Evolutionary conservation across 2,329 filamentous ascomycete species (phyloP).

Genomic region (Cladophialophora exuberans): DNA sequence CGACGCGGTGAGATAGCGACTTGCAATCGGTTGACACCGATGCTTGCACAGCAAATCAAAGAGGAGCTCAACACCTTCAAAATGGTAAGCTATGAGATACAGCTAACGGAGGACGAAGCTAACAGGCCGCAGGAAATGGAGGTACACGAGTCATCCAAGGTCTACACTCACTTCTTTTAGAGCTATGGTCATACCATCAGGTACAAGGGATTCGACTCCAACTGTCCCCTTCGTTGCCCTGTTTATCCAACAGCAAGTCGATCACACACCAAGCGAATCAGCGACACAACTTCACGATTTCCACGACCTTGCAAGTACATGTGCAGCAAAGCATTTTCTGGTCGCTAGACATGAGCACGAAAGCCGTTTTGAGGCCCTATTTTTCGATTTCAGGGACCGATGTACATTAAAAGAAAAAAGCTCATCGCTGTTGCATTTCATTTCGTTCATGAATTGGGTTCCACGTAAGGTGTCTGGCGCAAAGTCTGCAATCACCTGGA

Average conservation of each 20-base stretch:
- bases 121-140: constrained; percentile 84
- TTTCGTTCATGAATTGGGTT: constrained; percentile 27
- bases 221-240: constrained; percentile 4
- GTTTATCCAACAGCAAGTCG: constrained; percentile 6
- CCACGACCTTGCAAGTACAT: constrained; percentile 30
- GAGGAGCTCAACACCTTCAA: constrained; percentile 99
- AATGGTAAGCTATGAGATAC: constrained; percentile 69
- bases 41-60: constrained; percentile 98
- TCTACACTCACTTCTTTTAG: constrained; percentile 99
- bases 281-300: constrained; percentile 25
- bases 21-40: constrained; percentile 94
- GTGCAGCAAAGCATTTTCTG: constrained; percentile 28
- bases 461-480: constrained; percentile 31
- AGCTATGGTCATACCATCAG: background rate
- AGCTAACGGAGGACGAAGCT: constrained; percentile 37
- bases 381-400: constrained; percentile 18
- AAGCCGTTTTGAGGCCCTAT: constrained; percentile 16
- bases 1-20: constrained; percentile 94
- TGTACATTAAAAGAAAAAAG: constrained; percentile 34
- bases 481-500: constrained; percentile 1
- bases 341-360: constrained; percentile 24
- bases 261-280: constrained; percentile 15
- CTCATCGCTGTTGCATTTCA: constrained; percentile 27
- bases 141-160: constrained; percentile 97
- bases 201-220: constrained; percentile 20